A percentile compares a stretch with the other conserved stretches of the same genome.
Conservation (phyloP, 2,329 filamentous ascomycete species). For the Penicillium palitans region DNA sequence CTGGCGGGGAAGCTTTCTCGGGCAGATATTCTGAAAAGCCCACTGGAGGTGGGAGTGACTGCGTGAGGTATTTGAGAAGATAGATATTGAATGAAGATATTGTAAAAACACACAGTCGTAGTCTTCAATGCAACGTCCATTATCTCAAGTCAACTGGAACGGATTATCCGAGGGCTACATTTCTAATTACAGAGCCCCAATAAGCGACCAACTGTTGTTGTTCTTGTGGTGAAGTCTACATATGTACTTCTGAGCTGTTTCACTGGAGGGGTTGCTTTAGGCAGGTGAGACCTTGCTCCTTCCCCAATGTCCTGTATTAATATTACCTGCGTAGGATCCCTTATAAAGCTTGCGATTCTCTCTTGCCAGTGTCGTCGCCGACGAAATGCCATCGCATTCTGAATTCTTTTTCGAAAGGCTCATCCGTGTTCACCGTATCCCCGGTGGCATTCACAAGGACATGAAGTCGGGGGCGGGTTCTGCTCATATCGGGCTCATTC, state of each 20-base stretch:
- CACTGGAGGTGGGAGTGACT: slow-evolving; percentile 6
- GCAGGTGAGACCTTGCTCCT: background rate
- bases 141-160: background rate
- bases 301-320: background rate
- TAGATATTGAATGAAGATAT: background rate
- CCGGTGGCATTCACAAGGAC: no score
- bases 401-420: no score
- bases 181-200: no score
- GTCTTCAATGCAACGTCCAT: background rate
- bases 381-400: no score
- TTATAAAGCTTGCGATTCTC: no score
- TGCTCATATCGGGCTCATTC: no score
- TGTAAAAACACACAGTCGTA: no score
- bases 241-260: background rate
- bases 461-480: no score
- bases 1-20: slow-evolving; percentile 15
- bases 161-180: background rate
- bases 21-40: slow-evolving; percentile 3
- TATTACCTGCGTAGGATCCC: background rate
- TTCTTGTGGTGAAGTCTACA: background rate
- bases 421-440: no score
- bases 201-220: background rate
- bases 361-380: no score
- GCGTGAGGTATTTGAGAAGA: background rate
- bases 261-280: background rate